Percentiles rank a stretch among this genome's conserved stretches.
Conservation (phyloP, 2,329 filamentous ascomycete species). For the Diaporthe sp. region DNA sequence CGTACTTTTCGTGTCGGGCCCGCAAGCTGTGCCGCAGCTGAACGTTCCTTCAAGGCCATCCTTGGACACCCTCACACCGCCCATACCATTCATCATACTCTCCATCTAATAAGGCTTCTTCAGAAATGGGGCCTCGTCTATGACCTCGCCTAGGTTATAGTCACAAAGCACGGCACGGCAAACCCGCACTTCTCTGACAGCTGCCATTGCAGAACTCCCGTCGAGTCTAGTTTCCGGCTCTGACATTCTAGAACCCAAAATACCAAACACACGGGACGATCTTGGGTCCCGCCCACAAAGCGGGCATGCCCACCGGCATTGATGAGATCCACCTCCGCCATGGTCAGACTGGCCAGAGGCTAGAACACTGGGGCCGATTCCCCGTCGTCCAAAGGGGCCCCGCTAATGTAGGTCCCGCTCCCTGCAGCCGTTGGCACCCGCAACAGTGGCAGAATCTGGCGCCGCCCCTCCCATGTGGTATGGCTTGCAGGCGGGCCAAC, state of each 20-base stretch:
- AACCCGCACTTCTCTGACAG: slow-evolving; percentile 1
- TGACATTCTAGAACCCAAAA: slow-evolving; percentile 27
- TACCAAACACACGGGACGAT: slow-evolving; percentile 30
- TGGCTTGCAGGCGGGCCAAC: slow-evolving; percentile 25
- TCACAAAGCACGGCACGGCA: background rate
- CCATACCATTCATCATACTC: background rate
- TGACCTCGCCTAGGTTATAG: background rate
- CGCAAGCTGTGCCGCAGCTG: slow-evolving; percentile 26
- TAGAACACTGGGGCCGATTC: slow-evolving; percentile 10
- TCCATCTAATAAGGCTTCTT: background rate
- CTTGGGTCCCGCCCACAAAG: slow-evolving; percentile 25
- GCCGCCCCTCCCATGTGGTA: slow-evolving; percentile 14
- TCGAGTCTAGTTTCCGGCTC: slow-evolving; percentile 12
- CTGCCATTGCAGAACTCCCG: slow-evolving; percentile 21
- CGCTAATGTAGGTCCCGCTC: slow-evolving; percentile 37
- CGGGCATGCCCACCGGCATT: slow-evolving; percentile 33
- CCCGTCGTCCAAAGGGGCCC: slow-evolving; percentile 12
- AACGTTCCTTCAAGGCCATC: slow-evolving; percentile 19
- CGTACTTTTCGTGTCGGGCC: slow-evolving; percentile 13
- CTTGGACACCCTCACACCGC: slow-evolving; percentile 22
- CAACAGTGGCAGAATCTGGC: slow-evolving; percentile 1
- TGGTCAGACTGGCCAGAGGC: slow-evolving; percentile 13
- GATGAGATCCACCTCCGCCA: slow-evolving; percentile 31
- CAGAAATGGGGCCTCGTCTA: background rate
- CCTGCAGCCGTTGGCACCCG: slow-evolving; percentile 14